Base-by-base conservation (phyloP, 2,329 filamentous ascomycete genomes). In the Cladosporium sp. region DNA sequence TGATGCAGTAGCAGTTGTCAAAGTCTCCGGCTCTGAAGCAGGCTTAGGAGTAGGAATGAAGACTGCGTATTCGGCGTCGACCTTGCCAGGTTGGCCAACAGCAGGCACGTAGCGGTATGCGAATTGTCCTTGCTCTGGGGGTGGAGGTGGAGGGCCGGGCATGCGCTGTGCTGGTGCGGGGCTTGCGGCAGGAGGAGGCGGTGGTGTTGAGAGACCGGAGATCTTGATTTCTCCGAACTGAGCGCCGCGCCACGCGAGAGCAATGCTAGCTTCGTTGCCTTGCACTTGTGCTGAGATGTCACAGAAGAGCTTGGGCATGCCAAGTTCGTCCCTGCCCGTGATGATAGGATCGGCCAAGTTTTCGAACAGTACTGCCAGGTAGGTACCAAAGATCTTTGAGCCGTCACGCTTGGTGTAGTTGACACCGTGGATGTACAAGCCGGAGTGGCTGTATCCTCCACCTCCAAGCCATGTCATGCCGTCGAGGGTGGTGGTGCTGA, bases 391-490 rank as follows among this genome's bases (percentile, higher is more conserved):
- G 1, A 86, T 71, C 0, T 79, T 75, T 0, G 77, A 76, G 1
- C 86, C 85, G 64, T 84, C 73, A 1, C 80, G 77, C 69, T 82
- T 84, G 0, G 76, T 80, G 69, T 88, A 88, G 67, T 87, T 76
- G 1, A 89, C 84, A 0, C 85, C 87, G 67, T 90, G 87, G 18
- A 90, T 82, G 71, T 87, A 89, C 0, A 90, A 79, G 0, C 86
- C 87, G 15, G 87, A 77, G 69, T 84, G 82, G 21, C 78, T 82
- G 72, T 90, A 90, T 0, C 87, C 86, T 0, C 77, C 75, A 2
- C 87, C 87, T 3, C 85, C 86, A 0, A 90, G 81, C 87, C 87
- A 90, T 34, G 83, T 79, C 80, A 90, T 83, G 0, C 83, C 82
- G 38, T 70, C 65, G 4, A 82, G 73, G 24, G 78, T 77, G 1